These are phyloP conservation scores for Dendrocalamus sinicus DNA, from an alignment of 176 grass and related monocot species.

Conservation along the genomic window DNA sequence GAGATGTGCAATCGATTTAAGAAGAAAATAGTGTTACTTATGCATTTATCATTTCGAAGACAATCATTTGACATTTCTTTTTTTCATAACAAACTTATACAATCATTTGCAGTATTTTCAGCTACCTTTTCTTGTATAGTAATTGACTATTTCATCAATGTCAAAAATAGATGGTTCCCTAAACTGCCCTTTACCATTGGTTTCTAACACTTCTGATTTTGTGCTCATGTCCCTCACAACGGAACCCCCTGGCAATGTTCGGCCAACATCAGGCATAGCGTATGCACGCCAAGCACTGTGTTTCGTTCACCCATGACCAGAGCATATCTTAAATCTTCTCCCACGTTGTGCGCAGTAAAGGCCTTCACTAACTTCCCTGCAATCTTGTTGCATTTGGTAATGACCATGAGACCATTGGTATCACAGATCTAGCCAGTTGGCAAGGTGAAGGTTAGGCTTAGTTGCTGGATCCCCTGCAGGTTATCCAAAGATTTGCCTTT, in stretches of 20 bases:
- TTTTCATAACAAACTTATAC: too few species aligned
- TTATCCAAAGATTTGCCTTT: neutral
- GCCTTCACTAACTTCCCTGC: slow-evolving; percentile 78
- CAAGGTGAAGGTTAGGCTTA: slow-evolving; percentile 69
- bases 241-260: slow-evolving; percentile 71
- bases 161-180: slow-evolving; percentile 44
- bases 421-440: slow-evolving; percentile 84
- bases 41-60: too few species aligned
- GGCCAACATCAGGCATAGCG: slow-evolving; percentile 58
- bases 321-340: slow-evolving; percentile 61
- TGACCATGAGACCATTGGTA: slow-evolving; percentile 94
- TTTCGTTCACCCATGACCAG: slow-evolving; percentile 87
- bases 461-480: slow-evolving; percentile 43
- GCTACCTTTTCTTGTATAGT: slow-evolving; percentile 55
- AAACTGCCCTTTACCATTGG: slow-evolving; percentile 58
- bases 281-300: slow-evolving; percentile 84
- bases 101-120: neutral
- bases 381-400: slow-evolving; percentile 86
- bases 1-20: too few species aligned
- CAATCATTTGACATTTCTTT: too few species aligned
- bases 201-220: slow-evolving; percentile 63
- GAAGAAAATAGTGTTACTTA: too few species aligned
- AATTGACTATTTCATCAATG: slow-evolving; percentile 46
- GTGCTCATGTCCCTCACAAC: slow-evolving; percentile 79
- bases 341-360: slow-evolving; percentile 82